Base-by-base conservation (phyloP, 805 yeast genomes). In the Candida verbasci region DNA sequence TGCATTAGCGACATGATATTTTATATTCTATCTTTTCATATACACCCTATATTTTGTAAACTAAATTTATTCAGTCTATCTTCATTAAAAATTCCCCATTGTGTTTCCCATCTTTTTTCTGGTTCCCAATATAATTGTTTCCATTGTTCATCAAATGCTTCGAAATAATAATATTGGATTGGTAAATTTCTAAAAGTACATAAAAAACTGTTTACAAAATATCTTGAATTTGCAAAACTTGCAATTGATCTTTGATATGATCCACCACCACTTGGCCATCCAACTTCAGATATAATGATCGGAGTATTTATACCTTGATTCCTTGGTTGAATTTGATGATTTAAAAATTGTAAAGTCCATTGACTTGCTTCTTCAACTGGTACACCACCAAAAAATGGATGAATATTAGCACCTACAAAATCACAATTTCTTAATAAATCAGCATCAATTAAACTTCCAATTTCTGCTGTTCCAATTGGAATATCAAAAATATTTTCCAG, bases 91-190 rank as follows among this genome's bases (percentile, higher is more conserved):
- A 82, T 40, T 0, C 87, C 89, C 87, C 87, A 82, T 44, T 80
- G 76, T 1, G 84, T 70, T 47, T 81, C 87, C 86, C 86, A 80
- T 37, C 55, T 56, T 21, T 67, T 63, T 2, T 62, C 65, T 1
- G 54, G 64, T 16, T 69, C 70, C 48, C 76, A 68, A 52, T 72
- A 78, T 1, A 75, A 53, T 31, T 57, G 52, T 45, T 80, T 81
- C 86, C 86, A 80, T 0, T 85, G 84, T 48, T 79, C 85, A 57
- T 82, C 86, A 56, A 78, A 80, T 0, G 84, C 86, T 48, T 80
- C 86, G 48, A 77, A 79, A 57, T 68, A 80, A 42, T 65, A 80
- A 76, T 81, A 80, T 1, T 68, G 72, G 15, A 65, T 56, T 7
- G 56, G 51, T 12, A 50, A 35, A 1, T 58, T 46, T 11, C 61